These are phyloP conservation scores for Yarrowia galli DNA, from an alignment of 1,139 yeast species.

Conservation along the genomic window DNA sequence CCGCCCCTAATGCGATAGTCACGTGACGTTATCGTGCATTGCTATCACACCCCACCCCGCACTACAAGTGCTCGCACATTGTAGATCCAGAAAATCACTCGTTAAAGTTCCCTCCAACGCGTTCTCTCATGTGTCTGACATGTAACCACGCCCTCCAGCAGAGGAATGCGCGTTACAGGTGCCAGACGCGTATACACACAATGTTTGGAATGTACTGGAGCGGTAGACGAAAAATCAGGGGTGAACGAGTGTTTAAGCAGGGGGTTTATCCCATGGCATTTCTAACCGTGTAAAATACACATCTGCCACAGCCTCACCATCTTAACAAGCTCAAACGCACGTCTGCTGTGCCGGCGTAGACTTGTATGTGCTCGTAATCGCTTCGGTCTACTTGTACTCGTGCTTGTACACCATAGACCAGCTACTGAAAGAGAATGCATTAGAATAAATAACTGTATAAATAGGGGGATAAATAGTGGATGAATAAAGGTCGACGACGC, in stretches of 20 bases:
- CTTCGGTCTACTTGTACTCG: no score
- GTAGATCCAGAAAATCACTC: conserved; percentile 31
- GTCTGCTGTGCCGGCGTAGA: no score
- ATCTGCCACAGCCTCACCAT: no score
- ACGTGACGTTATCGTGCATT: conserved; percentile 8
- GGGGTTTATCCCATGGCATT: no score
- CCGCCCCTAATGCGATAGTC: not conserved
- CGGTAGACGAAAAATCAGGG: no score
- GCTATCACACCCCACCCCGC: not conserved
- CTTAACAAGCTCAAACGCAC: no score
- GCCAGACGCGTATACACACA: no score
- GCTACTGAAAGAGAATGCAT: not conserved
- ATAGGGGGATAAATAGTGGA: conserved; percentile 5
- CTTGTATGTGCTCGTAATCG: no score
- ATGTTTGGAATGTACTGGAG: no score
- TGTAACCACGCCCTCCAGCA: not conserved
- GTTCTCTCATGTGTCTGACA: not conserved
- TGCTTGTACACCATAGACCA: no score
- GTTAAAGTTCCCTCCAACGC: conserved; percentile 13
- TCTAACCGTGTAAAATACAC: no score
- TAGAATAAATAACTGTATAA: conserved; percentile 26
- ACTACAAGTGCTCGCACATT: not conserved
- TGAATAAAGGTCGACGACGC: not conserved
- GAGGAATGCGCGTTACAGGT: not conserved
- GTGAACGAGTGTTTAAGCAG: no score